Percentiles rank a stretch among this genome's conserved stretches.
Conservation (phyloP, 805 yeast genomes). For the Ogataea methylovora region DNA sequence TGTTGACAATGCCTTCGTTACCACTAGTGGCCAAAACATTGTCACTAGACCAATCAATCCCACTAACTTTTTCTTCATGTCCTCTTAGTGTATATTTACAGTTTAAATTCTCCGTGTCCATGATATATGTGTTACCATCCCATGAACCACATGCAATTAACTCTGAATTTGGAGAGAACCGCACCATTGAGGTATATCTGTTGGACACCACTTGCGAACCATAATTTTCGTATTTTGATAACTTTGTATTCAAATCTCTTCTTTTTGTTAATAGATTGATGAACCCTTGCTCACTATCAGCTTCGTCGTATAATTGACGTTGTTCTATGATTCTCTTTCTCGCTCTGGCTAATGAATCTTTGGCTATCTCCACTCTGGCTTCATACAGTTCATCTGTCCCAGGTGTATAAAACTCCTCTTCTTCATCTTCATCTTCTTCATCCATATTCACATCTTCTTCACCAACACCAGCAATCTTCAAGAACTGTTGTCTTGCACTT, state of each 20-base stretch:
- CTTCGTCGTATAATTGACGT: conserved; percentile 16
- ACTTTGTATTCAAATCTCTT: conserved; percentile 29
- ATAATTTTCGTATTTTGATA: conserved; percentile 32
- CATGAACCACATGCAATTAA: conserved; percentile 68
- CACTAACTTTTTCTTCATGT: conserved; percentile 65
- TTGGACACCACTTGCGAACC: conserved; percentile 70
- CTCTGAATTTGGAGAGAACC: conserved; percentile 28
- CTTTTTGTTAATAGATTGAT: conserved; percentile 38
- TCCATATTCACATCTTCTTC: neutral
- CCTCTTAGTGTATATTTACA: conserved; percentile 24
- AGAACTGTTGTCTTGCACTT: conserved; percentile 10
- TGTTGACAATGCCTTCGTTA: conserved; percentile 31
- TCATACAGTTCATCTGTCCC: conserved; percentile 48
- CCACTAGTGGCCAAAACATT: conserved; percentile 37
- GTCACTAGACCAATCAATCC: conserved; percentile 49
- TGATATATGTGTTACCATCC: conserved; percentile 62
- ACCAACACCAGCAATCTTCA: conserved; percentile 5
- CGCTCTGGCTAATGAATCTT: conserved; percentile 42
- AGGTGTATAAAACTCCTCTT: conserved; percentile 83
- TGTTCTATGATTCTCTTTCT: conserved; percentile 31
- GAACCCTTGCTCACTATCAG: conserved; percentile 22
- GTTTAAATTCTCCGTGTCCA: conserved; percentile 34
- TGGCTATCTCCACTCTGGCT: conserved; percentile 45
- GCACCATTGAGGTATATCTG: conserved; percentile 59
- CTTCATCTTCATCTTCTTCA: conserved; percentile 42